Evolutionary conservation across 352 stramenopile species (phyloP).

Genomic region (Pythium rishiriense): DNA sequence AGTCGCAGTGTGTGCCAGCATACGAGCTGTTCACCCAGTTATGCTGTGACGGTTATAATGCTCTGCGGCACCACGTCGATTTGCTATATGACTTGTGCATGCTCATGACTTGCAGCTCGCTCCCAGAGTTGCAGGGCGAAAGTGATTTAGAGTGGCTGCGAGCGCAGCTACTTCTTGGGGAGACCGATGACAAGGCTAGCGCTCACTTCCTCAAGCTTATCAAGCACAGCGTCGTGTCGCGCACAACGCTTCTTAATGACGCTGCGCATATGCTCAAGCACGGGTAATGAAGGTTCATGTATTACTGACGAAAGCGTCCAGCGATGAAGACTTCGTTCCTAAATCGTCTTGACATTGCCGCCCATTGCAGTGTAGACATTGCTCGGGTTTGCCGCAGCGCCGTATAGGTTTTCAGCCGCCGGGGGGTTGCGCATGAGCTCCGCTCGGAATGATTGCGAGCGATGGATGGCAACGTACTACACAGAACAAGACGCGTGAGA

Average conservation of each 20-base stretch:
- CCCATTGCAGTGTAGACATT: slow-evolving; percentile 72
- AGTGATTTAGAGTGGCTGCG: slow-evolving; percentile 41
- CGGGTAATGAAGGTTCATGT: slow-evolving; percentile 17
- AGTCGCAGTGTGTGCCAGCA: slow-evolving; percentile 10
- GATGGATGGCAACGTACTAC: slow-evolving; percentile 73
- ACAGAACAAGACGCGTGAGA: background rate
- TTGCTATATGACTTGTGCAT: slow-evolving; percentile 39
- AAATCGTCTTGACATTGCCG: slow-evolving; percentile 75
- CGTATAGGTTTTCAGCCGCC: slow-evolving; percentile 76
- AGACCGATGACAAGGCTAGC: slow-evolving; percentile 31
- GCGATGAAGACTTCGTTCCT: slow-evolving; percentile 5
- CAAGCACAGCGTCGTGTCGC: slow-evolving; percentile 34
- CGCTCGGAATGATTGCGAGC: slow-evolving; percentile 73
- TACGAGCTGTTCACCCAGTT: slow-evolving; percentile 29
- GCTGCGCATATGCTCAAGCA: slow-evolving; percentile 46
- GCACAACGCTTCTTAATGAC: slow-evolving; percentile 44
- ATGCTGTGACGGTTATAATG: slow-evolving; percentile 32
- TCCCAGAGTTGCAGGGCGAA: slow-evolving; percentile 40
- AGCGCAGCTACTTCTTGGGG: slow-evolving; percentile 30
- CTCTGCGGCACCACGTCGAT: slow-evolving; percentile 33
- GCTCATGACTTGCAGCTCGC: slow-evolving; percentile 32
- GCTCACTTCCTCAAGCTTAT: slow-evolving; percentile 40
- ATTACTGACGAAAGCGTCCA: slow-evolving; percentile 4
- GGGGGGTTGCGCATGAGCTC: slow-evolving; percentile 85
- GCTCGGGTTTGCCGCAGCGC: slow-evolving; percentile 33